Evolutionary conservation across 2,329 filamentous ascomycete genomes (phyloP).

Genomic region (Leptographium lundbergii): DNA sequence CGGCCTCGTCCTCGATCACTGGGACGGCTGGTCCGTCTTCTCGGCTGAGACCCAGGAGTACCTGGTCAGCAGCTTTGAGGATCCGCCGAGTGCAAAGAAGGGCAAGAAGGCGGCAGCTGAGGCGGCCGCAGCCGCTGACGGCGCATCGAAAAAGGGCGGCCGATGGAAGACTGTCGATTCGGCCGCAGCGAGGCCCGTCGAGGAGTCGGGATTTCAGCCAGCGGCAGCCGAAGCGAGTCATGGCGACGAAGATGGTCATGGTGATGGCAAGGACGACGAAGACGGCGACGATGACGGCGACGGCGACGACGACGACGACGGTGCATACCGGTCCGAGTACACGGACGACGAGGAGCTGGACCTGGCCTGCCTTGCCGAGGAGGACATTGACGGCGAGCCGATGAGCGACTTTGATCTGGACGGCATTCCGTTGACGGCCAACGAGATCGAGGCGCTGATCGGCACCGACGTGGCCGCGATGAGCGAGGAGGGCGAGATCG

Average conservation of each 20-base stretch:
- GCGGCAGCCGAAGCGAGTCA: background rate
- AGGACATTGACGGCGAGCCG: conserved; percentile 29
- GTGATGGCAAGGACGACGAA: conserved; percentile 21
- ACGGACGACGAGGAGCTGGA: conserved; percentile 29
- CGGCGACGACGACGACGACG: conserved; percentile 10
- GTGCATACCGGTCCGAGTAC: conserved; percentile 11
- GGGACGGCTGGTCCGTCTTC: conserved; percentile 63
- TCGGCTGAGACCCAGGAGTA: conserved; percentile 59
- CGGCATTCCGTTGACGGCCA: conserved; percentile 22
- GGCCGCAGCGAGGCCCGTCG: conserved; percentile 12
- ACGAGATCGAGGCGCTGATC: conserved; percentile 15
- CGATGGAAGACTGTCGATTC: conserved; percentile 40
- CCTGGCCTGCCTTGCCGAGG: conserved; percentile 32
- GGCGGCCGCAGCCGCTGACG: conserved; percentile 2
- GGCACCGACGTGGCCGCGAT: conserved; percentile 6
- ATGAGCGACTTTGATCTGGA: conserved; percentile 26
- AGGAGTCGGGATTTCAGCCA: conserved; percentile 16
- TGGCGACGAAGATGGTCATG: background rate
- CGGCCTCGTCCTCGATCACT: conserved; percentile 53
- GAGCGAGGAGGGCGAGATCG: conserved; percentile 14
- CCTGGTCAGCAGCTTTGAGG: conserved; percentile 59
- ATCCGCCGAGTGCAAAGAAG: conserved; percentile 39
- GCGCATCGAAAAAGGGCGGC: conserved; percentile 22
- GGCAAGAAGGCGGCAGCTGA: conserved; percentile 20
- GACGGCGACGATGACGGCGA: conserved; percentile 11